Conservation (phyloP, 208 protist genomes). For the Leishmania amazonensis region DNA sequence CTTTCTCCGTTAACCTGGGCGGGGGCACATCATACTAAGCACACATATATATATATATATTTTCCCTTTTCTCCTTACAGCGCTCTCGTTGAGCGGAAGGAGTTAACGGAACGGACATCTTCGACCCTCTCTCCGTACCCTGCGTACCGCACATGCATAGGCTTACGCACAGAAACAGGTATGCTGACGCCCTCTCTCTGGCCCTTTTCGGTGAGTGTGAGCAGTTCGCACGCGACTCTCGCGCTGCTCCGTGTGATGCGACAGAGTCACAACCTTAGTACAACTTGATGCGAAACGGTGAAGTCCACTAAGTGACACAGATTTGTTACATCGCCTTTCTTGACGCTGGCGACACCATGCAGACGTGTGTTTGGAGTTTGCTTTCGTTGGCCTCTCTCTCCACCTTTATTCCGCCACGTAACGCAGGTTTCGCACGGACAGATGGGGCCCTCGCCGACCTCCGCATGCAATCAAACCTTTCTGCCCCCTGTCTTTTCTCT, state of each 20-base stretch:
- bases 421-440: neutral
- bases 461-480: neutral
- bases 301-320: neutral
- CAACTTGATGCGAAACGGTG: neutral
- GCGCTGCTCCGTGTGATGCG: neutral
- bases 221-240: neutral
- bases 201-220: neutral
- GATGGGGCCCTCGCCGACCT: neutral
- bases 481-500: neutral
- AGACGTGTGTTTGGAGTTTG: neutral
- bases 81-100: neutral
- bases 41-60: neutral
- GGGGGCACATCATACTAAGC: slow-evolving; percentile 7
- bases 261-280: neutral
- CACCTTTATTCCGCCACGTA: neutral
- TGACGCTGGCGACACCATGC: neutral
- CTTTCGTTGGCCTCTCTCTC: neutral
- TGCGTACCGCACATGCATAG: neutral
- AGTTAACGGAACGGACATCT: neutral
- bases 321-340: neutral
- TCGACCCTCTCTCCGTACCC: neutral
- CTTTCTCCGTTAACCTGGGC: slow-evolving; percentile 15
- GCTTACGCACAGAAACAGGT: neutral
- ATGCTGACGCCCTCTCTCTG: neutral
- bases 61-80: neutral